Evolutionary conservation across 148 eudicot species (phyloP), one percentile per base, ranked within the genome.

Genomic region (Pouteria glomerata): DNA sequence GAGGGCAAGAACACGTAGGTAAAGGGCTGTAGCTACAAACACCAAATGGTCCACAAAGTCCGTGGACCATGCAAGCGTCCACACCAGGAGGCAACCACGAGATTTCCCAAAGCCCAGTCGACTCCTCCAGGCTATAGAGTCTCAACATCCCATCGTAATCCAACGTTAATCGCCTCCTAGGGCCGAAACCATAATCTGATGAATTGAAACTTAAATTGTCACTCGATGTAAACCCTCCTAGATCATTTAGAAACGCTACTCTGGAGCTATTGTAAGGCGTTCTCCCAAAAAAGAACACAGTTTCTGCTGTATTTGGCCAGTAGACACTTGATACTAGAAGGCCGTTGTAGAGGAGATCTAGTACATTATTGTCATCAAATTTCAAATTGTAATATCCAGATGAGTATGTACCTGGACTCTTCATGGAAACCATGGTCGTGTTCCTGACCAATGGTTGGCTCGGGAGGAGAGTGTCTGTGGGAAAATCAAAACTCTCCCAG

Each of bases 401-500:
- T 3, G 24, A 55, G 51, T 69, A 56, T 2, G 19, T 55, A 55
- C n/a, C 50, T 14, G 15, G 16, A 5, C 73, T 29, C 34, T 63
- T 55, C 62, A 34, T n/a, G n/a, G 73, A 69, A 6, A 69, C 51
- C 8, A 69, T 23, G 11, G 30, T 69, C 24, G 50, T 69, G 21
- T 69, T 37, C 34, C 30, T 69, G 29, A 10, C 21, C 1, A 69
- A 37, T 1, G 23, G 21, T 35, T 69, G 73, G 1, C 3, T 69
- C 21, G 73, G 63, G 16, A 69, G 63, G 12, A 69, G 62, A 21
- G 73, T 69, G 26, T 69, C 42, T 37, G 73, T 69, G 1, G 73
- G 73, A 26, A 55, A 69, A 69, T 69, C 50, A 26, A 41, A 70
- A n/a, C 73, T 70, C 18, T 70, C 51, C 73, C 73, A 70, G 24